A percentile compares a stretch with the other conserved stretches of the same genome.
Evolutionary conservation across 768 basidiomycete genomes (phyloP).

Genomic region (Rhodotorula graminis): DNA sequence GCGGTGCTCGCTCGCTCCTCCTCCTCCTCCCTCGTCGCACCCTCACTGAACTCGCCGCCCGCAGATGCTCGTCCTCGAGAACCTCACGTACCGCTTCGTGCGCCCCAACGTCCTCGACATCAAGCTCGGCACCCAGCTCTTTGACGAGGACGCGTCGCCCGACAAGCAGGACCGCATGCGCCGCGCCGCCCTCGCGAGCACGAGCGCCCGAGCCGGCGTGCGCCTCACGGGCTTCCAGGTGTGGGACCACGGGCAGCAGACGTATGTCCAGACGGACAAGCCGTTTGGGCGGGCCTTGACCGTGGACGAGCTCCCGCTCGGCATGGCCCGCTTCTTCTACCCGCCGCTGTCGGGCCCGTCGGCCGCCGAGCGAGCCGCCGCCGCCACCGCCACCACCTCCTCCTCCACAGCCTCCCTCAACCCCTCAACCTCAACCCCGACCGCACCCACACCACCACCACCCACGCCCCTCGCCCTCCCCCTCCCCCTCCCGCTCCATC

Average conservation of each 20-base stretch:
- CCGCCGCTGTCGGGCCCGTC: constrained; percentile 17
- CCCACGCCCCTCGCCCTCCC: constrained; percentile 42
- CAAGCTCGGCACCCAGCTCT: constrained; percentile 87
- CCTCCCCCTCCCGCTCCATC: constrained; percentile 59
- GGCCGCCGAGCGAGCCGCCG: background rate
- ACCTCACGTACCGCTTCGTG: constrained; percentile 65
- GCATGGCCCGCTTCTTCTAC: constrained; percentile 74
- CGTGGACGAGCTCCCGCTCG: constrained; percentile 65
- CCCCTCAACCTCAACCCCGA: background rate
- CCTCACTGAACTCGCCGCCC: background rate
- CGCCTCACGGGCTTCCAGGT: constrained; percentile 89
- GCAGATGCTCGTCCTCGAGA: constrained; percentile 57
- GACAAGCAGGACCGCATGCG: constrained; percentile 79
- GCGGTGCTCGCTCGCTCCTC: background rate
- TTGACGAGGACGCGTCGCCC: constrained; percentile 57
- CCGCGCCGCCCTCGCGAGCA: constrained; percentile 63
- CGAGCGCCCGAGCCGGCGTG: constrained; percentile 69
- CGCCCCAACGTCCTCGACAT: constrained; percentile 85
- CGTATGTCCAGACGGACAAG: constrained; percentile 64
- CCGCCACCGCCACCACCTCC: background rate
- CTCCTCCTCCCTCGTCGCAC: too few species aligned
- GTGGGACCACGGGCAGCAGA: constrained; percentile 59
- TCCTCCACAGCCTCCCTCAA: background rate
- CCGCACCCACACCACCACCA: background rate
- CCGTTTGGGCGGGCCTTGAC: constrained; percentile 73